These are phyloP conservation scores for Trichomonas vaginalis DNA, from an alignment of 208 protist genomes.

Conservation along the genomic window DNA sequence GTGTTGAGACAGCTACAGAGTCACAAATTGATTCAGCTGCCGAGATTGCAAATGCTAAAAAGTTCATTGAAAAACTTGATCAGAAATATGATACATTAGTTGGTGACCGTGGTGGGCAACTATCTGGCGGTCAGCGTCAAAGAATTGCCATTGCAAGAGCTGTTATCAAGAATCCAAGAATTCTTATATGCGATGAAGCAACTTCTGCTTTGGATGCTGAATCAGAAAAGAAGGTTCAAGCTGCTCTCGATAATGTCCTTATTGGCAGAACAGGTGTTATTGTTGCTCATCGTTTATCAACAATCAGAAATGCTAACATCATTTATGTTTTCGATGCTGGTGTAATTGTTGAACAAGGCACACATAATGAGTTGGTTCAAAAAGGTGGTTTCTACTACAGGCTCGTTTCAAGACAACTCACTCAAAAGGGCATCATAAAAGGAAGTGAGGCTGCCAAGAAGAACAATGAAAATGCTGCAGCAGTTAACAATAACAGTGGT, in stretches of 20 bases:
- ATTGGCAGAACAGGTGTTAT: slow-evolving; percentile 56
- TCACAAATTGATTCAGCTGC: neutral
- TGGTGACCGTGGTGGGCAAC: neutral
- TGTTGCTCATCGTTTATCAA: slow-evolving; percentile 73
- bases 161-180: neutral
- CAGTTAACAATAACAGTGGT: neutral
- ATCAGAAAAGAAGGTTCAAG: slow-evolving; percentile 62
- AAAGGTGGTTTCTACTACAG: neutral
- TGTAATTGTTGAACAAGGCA: neutral
- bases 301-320: slow-evolving; percentile 41
- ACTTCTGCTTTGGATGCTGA: slow-evolving; percentile 61
- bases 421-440: neutral
- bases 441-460: neutral
- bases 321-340: slow-evolving; percentile 27
- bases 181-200: slow-evolving; percentile 29
- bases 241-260: slow-evolving; percentile 55
- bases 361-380: neutral
- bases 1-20: slow-evolving; percentile 18
- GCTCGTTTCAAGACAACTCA: neutral
- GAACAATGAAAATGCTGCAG: neutral
- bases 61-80: slow-evolving; percentile 6
- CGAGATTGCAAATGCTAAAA: neutral
- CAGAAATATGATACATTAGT: neutral
- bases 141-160: slow-evolving; percentile 2
- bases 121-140: slow-evolving; percentile 38